Evolutionary conservation across 129 eudicot species (phyloP), one percentile per base, ranked within the genome.

Genomic region (Lactuca sativa): DNA sequence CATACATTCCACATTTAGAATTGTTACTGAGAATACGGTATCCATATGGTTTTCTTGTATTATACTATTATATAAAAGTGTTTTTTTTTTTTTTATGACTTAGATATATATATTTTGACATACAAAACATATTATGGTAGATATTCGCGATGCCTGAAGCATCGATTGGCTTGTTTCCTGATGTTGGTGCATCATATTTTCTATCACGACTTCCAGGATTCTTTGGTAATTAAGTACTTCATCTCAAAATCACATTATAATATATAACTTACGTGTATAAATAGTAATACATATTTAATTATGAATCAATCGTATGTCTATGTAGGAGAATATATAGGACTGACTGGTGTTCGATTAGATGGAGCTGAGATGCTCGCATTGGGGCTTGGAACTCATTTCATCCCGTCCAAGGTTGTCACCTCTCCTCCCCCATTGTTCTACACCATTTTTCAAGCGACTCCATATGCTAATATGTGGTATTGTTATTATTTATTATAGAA

Each of bases 301-400:
- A 9, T 43, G 13, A 6, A 43, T 43, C 9, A 43, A 43, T 43
- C 3, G 13, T 12, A 37, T 17, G 9, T 43, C 49, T 36, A 18
- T 1, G 43, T 55, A 85, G 90, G 90, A 52, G 86, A 85, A 66
- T 85, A 85, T 65, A 2, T 85, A 1, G 90, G 86, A 12, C 37
- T 85, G 31, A 85, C 86, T 4, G 84, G 90, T 8, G 75, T 81
- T n/a, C 70, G 80, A 13, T 59, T 86, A 32, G 74, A 76, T 80
- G 87, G 87, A 18, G 63, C 44, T 4, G 87, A 79, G 54, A 76
- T 85, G 91, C 74, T 85, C 55, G 81, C 79, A 3, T 82, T 83
- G 64, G 91, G 91, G 40, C 84, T 86, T 10, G 91, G 85, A 56
- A 82, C 91, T 65, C 87, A 86, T 74, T 86, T 82, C 67, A 76